Base-by-base conservation (phyloP, 495 filamentous ascomycete species). In the Penicillium ochrochloron region DNA sequence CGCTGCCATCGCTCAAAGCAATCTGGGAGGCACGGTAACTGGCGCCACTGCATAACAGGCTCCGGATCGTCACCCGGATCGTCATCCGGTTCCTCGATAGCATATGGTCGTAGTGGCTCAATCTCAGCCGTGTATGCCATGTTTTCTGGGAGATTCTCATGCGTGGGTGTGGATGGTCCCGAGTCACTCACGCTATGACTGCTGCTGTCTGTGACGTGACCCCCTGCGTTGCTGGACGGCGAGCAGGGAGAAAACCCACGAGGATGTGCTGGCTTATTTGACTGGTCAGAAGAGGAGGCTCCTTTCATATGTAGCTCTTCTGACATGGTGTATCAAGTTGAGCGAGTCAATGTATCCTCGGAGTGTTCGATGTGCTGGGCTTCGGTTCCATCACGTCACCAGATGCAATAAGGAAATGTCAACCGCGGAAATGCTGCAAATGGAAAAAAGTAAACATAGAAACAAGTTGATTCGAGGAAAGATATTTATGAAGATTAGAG, bases 21-120 rank as follows among this genome's bases (percentile, higher is more conserved):
- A 56, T 67, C 69, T 12, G 68, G 72, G 3, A 70, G 61, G 21
- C 62, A 62, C 48, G 34, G 67, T 62, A 65, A 33, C 17, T 57
- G 59, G 14, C 39, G 60, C 29, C 51, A 14, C 23, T 39, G 52
- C 35, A 64, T 37, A 48, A 41, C 44, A 29, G 61, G 50, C 12
- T 58, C 59, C 0, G 57, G 52, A 3, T 80, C 76, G 27, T 82
- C 75, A 7, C 75, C 77, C 1, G 80, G 80, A 56, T 82, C 76
- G 31, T 82, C 76, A 7, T 76, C 77, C 1, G 80, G 80, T 57
- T 82, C 80, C 58, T 82, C 80, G 25, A 81, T 73, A 17, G 68
- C 79, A 67, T 81, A 81, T 35, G 80, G 80, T n/a, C 64, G 66
- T 21, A 80, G 66, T 21, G 75, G 64, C 35, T 72, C 54, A 1